Base-by-base conservation (phyloP, 352 stramenopile species). In the Pythium insidiosum region DNA sequence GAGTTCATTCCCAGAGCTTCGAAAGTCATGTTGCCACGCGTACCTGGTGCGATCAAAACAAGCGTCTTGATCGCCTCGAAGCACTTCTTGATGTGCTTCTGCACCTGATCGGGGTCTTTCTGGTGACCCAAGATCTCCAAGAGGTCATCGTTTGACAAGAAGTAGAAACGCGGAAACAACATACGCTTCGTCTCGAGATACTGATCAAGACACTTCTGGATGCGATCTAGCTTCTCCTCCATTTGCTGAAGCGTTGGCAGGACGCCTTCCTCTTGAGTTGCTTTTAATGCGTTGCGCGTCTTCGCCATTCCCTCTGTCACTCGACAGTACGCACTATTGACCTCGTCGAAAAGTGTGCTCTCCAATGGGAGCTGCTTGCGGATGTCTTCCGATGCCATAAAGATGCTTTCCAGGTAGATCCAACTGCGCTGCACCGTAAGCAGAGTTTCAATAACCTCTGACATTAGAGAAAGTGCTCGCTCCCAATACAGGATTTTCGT, bases 401-500 rank as follows among this genome's bases (percentile, higher is more conserved):
- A 97, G 28, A 97, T 97, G 38, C 66, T 93, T 63, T 97, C 91
- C 30, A 97, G 51, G 53, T 97, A 97, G 15, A 97, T 97, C 90
- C 90, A 97, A 52, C 92, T 96, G 1, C 86, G 80, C 47, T 97
- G 90, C 12, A 97, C 88, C 6, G 66, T 70, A 6, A 97, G 61
- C 13, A 93, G 37, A 1, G 73, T 92, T 44, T 97, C 88, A 22
- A 97, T 76, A 5, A 97, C 85, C 50, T 97, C 90, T 0, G 82
- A 95, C 34, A 97, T 76, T 26, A 73, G 70, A 11, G 84, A 76
- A 1, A 97, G 63, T 1, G 69, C 47, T 24, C 75, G 78, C 55
- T 97, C 87, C 89, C 87, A 97, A 34, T 79, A 79, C 53, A 95
- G 51, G 43, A 97, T 94, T 29, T 82, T 73, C 5, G 73, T 76